Base-by-base conservation (phyloP, 1,139 yeast genomes). In the Trichomonascaceae sp. region DNA sequence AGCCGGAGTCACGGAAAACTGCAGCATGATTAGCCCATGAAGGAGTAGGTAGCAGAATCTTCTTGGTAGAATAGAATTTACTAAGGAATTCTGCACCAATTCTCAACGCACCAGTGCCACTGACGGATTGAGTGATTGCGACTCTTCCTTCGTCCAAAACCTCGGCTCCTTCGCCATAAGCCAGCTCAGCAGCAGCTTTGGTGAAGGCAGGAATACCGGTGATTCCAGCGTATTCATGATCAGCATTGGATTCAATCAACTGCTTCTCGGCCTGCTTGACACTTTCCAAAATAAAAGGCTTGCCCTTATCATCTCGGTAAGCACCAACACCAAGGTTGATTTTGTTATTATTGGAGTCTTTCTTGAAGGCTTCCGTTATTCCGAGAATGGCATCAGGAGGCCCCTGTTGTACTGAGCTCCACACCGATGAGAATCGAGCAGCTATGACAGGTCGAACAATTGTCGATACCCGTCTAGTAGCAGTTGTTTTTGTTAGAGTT, bases 291-390 rank as follows among this genome's bases (percentile, higher is more conserved):
- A 93, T 90, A 89, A 93, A 91, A 51, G 98, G 97, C 72, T 89
- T 87, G 54, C 97, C 98, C 61, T 74, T 72, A 70, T 89, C 86
- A 70, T 91, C 97, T 72, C 98, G 83, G 78, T 93, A 93, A 49
- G 98, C 98, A 60, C 98, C 98, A 58, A 91, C 91, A 54, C 97
- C 97, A 61, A 89, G 77, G 71, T 90, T 96, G 60, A 91, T 89
- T 75, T 91, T 93, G 57, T 80, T 77, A 5, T 68, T 69, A 50
- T 69, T 66, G 13, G 63, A 18, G 61, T 81, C 64, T 59, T 63
- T 65, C 66, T 71, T 71, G 73, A 73, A 82, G 57, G 84, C 84
- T 70, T 82, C 86, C 57, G 82, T 68, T 64, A 82, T 81, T 54
- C 85, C 86, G 61, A 82, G 78, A 66, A 82, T 82, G 69, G 83